A percentile compares a stretch with the other conserved stretches of the same genome.
Conservation (phyloP, 345 rosid species). For the Pistacia atlantica region DNA sequence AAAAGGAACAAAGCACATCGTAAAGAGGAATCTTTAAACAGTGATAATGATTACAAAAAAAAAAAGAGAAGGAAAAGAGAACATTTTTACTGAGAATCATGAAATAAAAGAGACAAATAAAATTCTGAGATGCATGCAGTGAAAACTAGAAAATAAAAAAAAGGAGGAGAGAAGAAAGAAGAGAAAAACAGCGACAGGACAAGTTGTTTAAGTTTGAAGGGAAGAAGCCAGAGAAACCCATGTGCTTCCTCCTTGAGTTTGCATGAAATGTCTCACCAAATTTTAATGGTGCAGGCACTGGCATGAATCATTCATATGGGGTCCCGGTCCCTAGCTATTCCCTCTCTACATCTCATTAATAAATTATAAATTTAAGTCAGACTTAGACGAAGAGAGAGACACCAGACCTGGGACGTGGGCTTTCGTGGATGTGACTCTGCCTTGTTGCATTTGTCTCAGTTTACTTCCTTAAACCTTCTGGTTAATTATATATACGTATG, state of each 20-base stretch:
- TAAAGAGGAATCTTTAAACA: slow-evolving; percentile 4
- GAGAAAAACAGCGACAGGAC: slow-evolving; percentile 4
- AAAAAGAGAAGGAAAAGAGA: not conserved
- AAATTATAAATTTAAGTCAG: slow-evolving; percentile 15
- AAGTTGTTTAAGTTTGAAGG: not conserved
- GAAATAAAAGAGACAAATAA: slow-evolving; percentile 5
- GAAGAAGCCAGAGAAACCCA: slow-evolving; percentile 23
- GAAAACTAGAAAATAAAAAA: not conserved
- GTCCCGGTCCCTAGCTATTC: not conserved
- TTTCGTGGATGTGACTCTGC: slow-evolving; percentile 40
- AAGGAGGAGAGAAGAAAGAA: not conserved
- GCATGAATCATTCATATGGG: slow-evolving; percentile 15
- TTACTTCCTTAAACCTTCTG: not conserved
- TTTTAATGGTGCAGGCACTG: slow-evolving; percentile 12
- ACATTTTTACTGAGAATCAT: not conserved
- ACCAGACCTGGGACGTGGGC: slow-evolving; percentile 11
- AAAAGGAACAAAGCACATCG: not conserved
- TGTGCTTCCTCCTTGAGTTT: slow-evolving; percentile 27
- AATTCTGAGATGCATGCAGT: not conserved
- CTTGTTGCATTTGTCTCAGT: slow-evolving; percentile 16
- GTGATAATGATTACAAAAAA: not conserved
- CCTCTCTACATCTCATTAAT: not conserved
- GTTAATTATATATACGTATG: too few relatives aligned
- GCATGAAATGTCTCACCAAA: not conserved
- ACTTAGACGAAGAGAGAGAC: not conserved